These are phyloP conservation scores for Lactifluus piperatus DNA, from an alignment of 768 basidiomycete genomes.

Conservation along the genomic window DNA sequence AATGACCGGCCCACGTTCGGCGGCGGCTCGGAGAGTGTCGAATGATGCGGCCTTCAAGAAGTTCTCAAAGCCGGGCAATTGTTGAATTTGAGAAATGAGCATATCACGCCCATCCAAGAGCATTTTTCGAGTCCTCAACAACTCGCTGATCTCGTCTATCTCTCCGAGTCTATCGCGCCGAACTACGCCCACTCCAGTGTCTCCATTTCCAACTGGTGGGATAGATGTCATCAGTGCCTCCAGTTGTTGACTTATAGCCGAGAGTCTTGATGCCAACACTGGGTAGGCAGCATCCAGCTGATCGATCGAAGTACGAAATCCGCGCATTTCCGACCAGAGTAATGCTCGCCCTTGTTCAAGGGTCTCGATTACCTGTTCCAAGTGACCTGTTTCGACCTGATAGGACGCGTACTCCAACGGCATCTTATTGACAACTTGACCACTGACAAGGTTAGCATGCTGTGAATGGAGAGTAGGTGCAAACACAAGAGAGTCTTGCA, in stretches of 20 bases:
- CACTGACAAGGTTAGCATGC: no score
- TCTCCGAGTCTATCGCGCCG: not conserved
- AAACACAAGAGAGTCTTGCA: not conserved
- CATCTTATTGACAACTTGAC: no score
- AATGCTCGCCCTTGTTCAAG: no score
- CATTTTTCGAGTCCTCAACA: not conserved
- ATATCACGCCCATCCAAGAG: not conserved
- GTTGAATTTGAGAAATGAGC: not conserved
- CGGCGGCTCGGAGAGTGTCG: not conserved
- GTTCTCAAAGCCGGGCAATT: not conserved
- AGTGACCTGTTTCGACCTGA: no score
- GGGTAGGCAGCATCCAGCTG: no score
- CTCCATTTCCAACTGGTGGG: not conserved
- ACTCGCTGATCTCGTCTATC: not conserved
- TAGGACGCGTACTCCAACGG: no score
- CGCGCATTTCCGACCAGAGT: no score
- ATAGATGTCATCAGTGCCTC: not conserved
- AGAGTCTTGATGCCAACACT: not conserved
- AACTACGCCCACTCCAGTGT: not conserved
- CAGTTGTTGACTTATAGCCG: not conserved
- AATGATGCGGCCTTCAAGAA: not conserved
- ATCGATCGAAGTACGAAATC: no score
- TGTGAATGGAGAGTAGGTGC: not conserved
- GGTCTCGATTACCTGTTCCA: no score
- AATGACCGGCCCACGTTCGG: no score